Evolutionary conservation across 176 grass and related monocot species (phyloP).

Genomic region (Canna indica): DNA sequence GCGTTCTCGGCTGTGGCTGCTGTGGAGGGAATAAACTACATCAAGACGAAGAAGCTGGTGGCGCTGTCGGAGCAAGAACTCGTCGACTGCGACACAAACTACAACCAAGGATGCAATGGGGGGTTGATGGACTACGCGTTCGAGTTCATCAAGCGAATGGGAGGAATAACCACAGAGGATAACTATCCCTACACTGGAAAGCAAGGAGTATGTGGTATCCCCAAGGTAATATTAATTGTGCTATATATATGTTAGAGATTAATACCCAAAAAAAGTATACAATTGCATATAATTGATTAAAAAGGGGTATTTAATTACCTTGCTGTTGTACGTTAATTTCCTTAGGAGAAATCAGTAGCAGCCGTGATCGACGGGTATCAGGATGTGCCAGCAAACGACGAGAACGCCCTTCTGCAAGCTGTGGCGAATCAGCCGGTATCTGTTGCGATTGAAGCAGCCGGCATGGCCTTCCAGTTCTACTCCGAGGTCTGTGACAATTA

Average conservation of each 20-base stretch:
- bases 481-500: too few relatives aligned
- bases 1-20: conserved; percentile 6
- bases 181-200: neutral
- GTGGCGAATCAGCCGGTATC: conserved; percentile 55
- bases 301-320: too few relatives aligned
- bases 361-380: conserved; percentile 52
- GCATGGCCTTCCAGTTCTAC: conserved; percentile 58
- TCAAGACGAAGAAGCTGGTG: neutral
- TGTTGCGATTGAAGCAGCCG: conserved; percentile 51
- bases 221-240: too few relatives aligned
- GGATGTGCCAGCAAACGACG: conserved; percentile 43
- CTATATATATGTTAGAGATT: too few relatives aligned
- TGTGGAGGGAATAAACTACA: conserved; percentile 11
- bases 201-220: neutral
- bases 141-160: neutral
- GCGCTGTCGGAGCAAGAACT: conserved; percentile 14
- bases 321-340: too few relatives aligned
- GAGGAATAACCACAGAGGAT: neutral
- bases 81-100: neutral
- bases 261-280: too few relatives aligned
- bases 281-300: too few relatives aligned
- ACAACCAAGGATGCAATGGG: conserved; percentile 3
- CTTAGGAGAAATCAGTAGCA: too few relatives aligned
- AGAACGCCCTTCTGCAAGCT: conserved; percentile 41
- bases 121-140: conserved; percentile 8